Evolutionary conservation across 1,284 basidiomycete genomes (phyloP), one percentile per base, ranked within the genome.

Genomic region (Malassezia obtusa): DNA sequence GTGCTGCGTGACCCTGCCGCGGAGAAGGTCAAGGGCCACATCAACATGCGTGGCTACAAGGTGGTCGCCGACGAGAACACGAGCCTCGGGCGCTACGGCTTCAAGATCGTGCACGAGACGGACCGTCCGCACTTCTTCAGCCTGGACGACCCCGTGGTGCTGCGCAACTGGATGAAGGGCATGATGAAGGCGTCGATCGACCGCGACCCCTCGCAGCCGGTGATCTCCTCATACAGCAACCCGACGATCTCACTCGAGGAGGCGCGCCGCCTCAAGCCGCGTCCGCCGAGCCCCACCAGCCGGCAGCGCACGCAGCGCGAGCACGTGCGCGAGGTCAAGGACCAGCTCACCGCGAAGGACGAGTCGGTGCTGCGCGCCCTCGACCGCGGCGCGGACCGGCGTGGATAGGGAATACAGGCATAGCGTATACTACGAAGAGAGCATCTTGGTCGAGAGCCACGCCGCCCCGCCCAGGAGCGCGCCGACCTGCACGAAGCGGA

Each of bases 121-220:
- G 86, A 89, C 69, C 89, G 86, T 76, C 80, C 86, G 2, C 89
- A 98, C 75, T 87, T 78, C 72, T 98, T 99, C 76, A 87, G 86
- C 60, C 86, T 86, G 0, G 85, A 90, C 32, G 90, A 96, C 71
- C 87, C 89, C 72, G 73, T 77, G 4, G 76, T 83, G 33, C 80
- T 95, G 43, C 82, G 94, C 12, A 89, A 89, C 62, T 99, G 94
- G 94, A 98, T 98, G 92, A 98, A 98, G 78, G 88, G 89, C 10
- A 82, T 99, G 65, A 95, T 96, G 88, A 99, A 98, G 76, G 87
- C 90, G 2, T 96, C 92, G 4, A 99, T 99, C 67, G 85, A 83
- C 15, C 79, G 94, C 51, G 71, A 73, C 49, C 59, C 12, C 21
- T 40, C 25, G 31, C 59, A 65, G 55, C 87, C 91, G 22, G 91